Conservation (phyloP, 352 stramenopile species). For the Pythium angustatum region DNA sequence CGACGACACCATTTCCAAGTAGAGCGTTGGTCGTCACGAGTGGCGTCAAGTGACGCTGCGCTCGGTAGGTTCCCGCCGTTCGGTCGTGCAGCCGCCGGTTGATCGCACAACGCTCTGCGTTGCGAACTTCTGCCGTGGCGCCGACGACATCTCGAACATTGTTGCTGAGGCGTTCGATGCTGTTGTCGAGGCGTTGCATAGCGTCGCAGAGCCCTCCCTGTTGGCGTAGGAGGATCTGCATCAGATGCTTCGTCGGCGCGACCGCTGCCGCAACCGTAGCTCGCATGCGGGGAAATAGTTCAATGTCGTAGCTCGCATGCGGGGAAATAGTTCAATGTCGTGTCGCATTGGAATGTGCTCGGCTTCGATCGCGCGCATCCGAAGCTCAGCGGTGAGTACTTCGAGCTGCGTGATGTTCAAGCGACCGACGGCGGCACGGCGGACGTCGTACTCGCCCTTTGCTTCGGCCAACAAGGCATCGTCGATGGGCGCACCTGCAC, state of each 20-base stretch:
- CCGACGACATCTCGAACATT: background rate
- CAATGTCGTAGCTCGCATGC: no score
- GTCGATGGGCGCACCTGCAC: slow-evolving; percentile 47
- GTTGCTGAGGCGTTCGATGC: background rate
- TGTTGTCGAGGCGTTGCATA: background rate
- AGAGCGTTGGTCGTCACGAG: background rate
- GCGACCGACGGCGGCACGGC: background rate
- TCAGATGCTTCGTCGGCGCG: no score
- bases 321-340: no score
- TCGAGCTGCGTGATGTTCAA: background rate
- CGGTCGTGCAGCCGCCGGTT: no score
- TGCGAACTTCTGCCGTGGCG: background rate
- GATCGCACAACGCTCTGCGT: background rate
- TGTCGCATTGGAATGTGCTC: background rate
- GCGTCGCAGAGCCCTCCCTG: background rate
- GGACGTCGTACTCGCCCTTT: slow-evolving; percentile 33
- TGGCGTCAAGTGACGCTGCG: background rate
- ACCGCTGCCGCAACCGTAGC: no score
- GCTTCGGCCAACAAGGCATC: slow-evolving; percentile 40
- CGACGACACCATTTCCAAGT: background rate
- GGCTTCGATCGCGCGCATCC: background rate
- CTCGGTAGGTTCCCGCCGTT: background rate
- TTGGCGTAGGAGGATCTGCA: no score
- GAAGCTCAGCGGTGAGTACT: background rate
- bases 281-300: no score